Evolutionary conservation across 2,329 filamentous ascomycete genomes (phyloP).

Genomic region (Phyllosticta paracitricarpa): DNA sequence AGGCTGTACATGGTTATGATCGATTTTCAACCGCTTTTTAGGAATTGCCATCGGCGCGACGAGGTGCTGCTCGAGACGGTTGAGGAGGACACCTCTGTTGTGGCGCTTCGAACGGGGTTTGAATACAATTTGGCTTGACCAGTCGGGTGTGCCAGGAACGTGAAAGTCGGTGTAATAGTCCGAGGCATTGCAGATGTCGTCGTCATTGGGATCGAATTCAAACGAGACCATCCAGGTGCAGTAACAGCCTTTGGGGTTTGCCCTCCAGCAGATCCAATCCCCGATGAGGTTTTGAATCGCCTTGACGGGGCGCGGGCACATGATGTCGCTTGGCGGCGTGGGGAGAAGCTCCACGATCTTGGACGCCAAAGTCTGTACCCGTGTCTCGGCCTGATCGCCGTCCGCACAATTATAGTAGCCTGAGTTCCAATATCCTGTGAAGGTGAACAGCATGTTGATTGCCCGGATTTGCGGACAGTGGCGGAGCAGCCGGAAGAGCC

Average conservation of each 20-base stretch:
- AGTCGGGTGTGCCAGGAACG: background rate
- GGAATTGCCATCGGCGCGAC: background rate
- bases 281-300: no score
- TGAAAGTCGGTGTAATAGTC: background rate
- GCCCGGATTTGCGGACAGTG: background rate
- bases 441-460: background rate
- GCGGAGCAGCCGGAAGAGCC: background rate
- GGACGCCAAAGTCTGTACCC: no score
- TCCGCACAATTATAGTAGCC: no score
- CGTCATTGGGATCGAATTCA: background rate
- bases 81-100: background rate
- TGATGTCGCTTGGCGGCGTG: no score
- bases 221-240: background rate
- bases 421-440: no score
- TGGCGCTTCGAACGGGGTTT: background rate
- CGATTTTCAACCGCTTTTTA: background rate
- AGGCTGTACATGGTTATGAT: background rate
- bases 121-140: background rate
- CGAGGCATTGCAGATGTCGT: background rate
- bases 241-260: background rate
- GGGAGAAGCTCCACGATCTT: no score
- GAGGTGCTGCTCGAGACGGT: background rate
- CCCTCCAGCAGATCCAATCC: no score
- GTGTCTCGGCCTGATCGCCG: no score
- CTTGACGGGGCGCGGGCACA: no score